These are phyloP conservation scores for Perilla frutescens DNA, from an alignment of 257 asterid genomes.

Conservation along the genomic window DNA sequence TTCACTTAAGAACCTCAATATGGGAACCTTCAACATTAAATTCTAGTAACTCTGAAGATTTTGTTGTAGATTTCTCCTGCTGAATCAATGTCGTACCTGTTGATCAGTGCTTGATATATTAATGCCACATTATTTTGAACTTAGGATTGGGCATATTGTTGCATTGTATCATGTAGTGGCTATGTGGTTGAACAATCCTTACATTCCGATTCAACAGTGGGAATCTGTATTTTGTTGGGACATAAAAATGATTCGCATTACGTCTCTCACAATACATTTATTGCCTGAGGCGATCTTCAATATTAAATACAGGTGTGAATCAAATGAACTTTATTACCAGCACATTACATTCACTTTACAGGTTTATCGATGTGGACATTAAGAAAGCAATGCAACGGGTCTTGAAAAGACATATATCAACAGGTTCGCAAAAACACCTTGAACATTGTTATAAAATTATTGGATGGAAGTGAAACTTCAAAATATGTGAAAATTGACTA, in stretches of 20 bases:
- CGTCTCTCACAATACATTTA: neutral
- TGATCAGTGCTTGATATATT: neutral
- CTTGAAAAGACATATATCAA: constrained; percentile 75
- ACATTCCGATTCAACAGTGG: neutral
- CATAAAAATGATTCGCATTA: neutral
- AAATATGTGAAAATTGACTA: constrained; percentile 23
- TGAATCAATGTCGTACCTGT: neutral
- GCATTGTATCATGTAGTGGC: constrained; percentile 6
- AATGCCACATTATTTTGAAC: neutral
- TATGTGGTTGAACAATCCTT: neutral
- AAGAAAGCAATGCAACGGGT: constrained; percentile 90
- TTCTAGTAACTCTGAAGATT: neutral
- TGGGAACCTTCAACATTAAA: neutral
- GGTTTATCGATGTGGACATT: constrained; percentile 86
- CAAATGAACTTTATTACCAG: neutral
- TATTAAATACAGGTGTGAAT: neutral
- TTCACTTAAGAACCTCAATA: neutral
- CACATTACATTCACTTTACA: constrained; percentile 35
- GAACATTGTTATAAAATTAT: constrained; percentile 9
- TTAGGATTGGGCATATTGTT: neutral
- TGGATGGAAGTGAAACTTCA: neutral
- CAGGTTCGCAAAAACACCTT: constrained; percentile 54
- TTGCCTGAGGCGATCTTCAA: neutral
- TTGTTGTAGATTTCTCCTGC: neutral
- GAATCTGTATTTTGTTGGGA: too few species aligned